Percentiles rank a stretch among this genome's conserved stretches.
Conservation (phyloP, 352 stramenopile species). For the Thalassiosira mediterranea region DNA sequence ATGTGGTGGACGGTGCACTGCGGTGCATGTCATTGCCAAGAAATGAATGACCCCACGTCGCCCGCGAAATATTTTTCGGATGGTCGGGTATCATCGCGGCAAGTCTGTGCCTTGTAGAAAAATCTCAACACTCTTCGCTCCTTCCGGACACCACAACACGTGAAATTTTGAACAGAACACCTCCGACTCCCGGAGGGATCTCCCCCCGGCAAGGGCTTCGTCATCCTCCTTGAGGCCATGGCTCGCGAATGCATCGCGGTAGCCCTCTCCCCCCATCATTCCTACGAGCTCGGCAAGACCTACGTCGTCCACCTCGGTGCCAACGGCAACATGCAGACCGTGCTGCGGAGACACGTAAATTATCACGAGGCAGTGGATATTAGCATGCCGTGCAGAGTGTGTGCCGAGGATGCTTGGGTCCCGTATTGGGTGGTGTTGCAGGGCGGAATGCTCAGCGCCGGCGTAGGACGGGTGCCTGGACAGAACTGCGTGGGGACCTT, state of each 20-base stretch:
- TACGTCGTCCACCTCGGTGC: conserved; percentile 71
- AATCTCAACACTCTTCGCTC: no score
- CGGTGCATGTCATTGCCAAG: no score
- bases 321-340: conserved; percentile 58
- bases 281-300: conserved; percentile 59
- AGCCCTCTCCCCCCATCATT: conserved; percentile 60
- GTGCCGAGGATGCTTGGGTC: conserved; percentile 54
- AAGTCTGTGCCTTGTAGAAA: no score
- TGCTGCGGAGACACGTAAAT: conserved; percentile 52
- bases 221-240: conserved; percentile 51
- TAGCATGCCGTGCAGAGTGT: conserved; percentile 50
- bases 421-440: conserved; percentile 66
- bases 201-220: conserved; percentile 13
- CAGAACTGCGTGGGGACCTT: conserved; percentile 60
- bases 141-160: no score
- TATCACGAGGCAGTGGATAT: conserved; percentile 47
- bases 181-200: conserved; percentile 39
- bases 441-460: conserved; percentile 54
- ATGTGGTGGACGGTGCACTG: no score
- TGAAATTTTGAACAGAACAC: no score
- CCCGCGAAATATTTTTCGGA: no score
- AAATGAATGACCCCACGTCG: no score
- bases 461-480: conserved; percentile 56
- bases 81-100: no score
- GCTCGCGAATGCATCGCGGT: conserved; percentile 61